Evolutionary conservation across 768 basidiomycete species (phyloP), one percentile per base, ranked within the genome.

Genomic region (Kondoa malvinella): DNA sequence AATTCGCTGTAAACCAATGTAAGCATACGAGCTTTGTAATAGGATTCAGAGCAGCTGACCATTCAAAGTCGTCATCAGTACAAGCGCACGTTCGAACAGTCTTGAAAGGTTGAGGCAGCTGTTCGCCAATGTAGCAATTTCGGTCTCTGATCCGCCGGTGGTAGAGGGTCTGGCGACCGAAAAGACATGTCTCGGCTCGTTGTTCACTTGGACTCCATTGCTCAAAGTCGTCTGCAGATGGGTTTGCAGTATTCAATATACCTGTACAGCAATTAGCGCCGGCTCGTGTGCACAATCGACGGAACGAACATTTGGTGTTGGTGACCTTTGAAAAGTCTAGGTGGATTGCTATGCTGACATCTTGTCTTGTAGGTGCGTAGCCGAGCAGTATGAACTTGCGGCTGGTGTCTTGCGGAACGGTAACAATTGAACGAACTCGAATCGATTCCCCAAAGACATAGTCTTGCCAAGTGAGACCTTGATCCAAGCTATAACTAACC

Each of bases 121-220:
- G 60, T 68, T 85, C 79, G 3, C 95, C 95, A 8, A 99, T 85
- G 33, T 87, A 83, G 73, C 95, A 99, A 70, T 89, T 85, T 0
- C 81, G 79, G 30, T 88, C 81, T 3, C 94, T 84, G 33, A 82
- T 81, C 25, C 94, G 85, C 15, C 95, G 88, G 76, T 92, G 88
- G 75, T 92, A 97, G n/a, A 88, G 79, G 0, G 87, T 89, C 82
- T 89, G 88, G 95, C 75, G 87, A 91, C 95, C 95, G 71, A 97
- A 99, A 30, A 97, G 78, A 77, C 95, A 99, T 4, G 80, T 80
- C 74, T 97, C 92, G 34, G 82, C 79, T n/a, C 95, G 84, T 58
- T 85, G 85, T 74, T 92, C 87, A 67, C 88, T 89, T 0, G 94
- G 95, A 75, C 87, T 91, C 95, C 95, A 97, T 1, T 95, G 78